Evolutionary conservation across 352 stramenopile genomes (phyloP), one percentile per base, ranked within the genome.

Genomic region (Globisporangium abappressorium): DNA sequence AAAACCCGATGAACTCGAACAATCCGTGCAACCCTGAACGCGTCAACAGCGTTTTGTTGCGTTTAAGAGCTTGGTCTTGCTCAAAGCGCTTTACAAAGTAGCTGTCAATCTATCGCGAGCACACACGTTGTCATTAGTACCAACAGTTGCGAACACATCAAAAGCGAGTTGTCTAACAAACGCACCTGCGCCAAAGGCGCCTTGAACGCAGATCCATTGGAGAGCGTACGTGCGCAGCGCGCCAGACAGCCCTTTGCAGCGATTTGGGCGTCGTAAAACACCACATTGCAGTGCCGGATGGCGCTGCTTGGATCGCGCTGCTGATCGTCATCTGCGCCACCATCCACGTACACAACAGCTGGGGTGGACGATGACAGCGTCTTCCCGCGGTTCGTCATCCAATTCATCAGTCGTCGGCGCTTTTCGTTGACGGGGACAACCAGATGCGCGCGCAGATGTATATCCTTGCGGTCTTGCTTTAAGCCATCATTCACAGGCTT

Each of bases 211-310:
- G 65, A 70, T n/a, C 20, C 36, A 6, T 49, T 26, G 20, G 65
- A 53, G 33, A 64, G 64, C 34, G 54, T 49, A 26, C 33, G 65
- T 11, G 22, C 14, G 36, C 65, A 70, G 41, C 71, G 69, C 22
- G 51, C 54, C 22, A 75, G 57, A 9, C 55, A 57, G 15, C 60
- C 53, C 11, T 26, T 65, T 30, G 53, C 46, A 12, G 54, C 67
- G 36, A 77, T 47, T 26, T 28, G 38, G 3, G 69, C 64, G 46
- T 75, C 71, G 62, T 77, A 77, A n/a, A 75, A 58, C 51, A 77
- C 58, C 20, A 74, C 33, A 34, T 71, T 58, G 53, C 71, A 77
- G 51, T 66, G 57, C 20, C 14, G 64, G 12, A 65, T 22, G 22
- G 59, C 24, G 62, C 12, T 12, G 2, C 30, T 36, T 46, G 11